A percentile compares a stretch with the other conserved stretches of the same genome.
phyloP scores from a whole-genome alignment of 2,329 filamentous ascomycete genomes.

The Aspergillus novofumigatus region DNA sequence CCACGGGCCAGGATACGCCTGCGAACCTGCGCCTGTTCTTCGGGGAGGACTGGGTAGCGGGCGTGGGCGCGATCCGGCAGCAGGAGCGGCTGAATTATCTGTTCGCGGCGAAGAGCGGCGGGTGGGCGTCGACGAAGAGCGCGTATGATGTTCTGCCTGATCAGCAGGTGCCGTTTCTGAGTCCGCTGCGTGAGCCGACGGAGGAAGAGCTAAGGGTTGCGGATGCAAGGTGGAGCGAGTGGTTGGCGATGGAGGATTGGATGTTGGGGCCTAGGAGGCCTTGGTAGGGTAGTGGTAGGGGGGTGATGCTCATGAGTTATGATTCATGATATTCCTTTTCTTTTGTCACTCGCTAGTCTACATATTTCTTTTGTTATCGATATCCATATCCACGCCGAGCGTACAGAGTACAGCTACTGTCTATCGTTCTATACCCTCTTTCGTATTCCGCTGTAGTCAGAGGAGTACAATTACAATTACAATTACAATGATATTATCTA shows the following conservation, averaged over 20 bases:
- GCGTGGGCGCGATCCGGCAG: slow-evolving; percentile 77
- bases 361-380: not conserved
- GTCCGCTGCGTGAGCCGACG: slow-evolving; percentile 68
- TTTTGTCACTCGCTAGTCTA: slow-evolving; percentile 1
- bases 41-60: slow-evolving; percentile 76
- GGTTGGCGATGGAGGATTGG: slow-evolving; percentile 97
- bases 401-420: no score
- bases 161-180: slow-evolving; percentile 80
- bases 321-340: slow-evolving; percentile 11
- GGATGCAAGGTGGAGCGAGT: slow-evolving; percentile 85
- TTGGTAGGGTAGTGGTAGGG: slow-evolving; percentile 18
- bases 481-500: no score
- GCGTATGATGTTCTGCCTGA: slow-evolving; percentile 83
- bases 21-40: slow-evolving; percentile 86
- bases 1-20: slow-evolving; percentile 87
- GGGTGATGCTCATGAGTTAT: slow-evolving; percentile 12
- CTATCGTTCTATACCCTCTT: no score
- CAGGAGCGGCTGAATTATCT: slow-evolving; percentile 89
- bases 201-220: slow-evolving; percentile 77
- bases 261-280: slow-evolving; percentile 72
- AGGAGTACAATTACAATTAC: no score
- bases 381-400: not conserved
- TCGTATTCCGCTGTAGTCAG: no score
- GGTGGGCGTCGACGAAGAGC: slow-evolving; percentile 81
- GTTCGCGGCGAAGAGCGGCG: slow-evolving; percentile 88